Conservation (phyloP, 495 filamentous ascomycete genomes). For the Penicillium macrosclerotiorum region DNA sequence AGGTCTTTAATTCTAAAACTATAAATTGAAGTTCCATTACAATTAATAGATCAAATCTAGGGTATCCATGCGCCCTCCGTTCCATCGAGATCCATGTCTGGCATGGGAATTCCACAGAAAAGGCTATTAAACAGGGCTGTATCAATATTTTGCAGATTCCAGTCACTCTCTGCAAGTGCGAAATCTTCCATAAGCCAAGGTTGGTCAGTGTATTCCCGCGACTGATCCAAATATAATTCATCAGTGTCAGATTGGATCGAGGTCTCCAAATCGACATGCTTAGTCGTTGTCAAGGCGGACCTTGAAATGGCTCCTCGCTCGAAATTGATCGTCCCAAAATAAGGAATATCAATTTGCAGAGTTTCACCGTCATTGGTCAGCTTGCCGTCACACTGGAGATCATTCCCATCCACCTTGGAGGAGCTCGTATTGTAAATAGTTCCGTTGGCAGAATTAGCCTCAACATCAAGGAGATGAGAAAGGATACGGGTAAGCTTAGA, state of each 20-base stretch:
- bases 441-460: conserved; percentile 20
- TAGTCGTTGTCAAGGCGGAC: background rate
- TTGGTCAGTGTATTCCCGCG: background rate
- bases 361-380: conserved; percentile 8
- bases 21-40: too few relatives aligned
- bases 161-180: conserved; percentile 15
- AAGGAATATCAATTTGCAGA: conserved; percentile 34
- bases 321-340: conserved; percentile 38
- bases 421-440: conserved; percentile 20
- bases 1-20: too few relatives aligned
- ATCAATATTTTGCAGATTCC: conserved; percentile 27
- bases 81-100: too few relatives aligned
- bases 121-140: conserved; percentile 32
- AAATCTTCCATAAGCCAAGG: conserved; percentile 5
- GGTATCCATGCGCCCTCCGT: too few relatives aligned
- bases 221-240: background rate
- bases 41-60: too few relatives aligned
- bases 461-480: conserved; percentile 25
- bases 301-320: conserved; percentile 16
- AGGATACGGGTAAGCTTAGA: conserved; percentile 39
- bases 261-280: background rate
- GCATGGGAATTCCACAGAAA: conserved; percentile 16
- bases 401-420: conserved; percentile 10
- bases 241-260: background rate
- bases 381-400: conserved; percentile 7